phyloP scores from a whole-genome alignment of 2,329 filamentous ascomycete genomes.

The Diaporthe amygdali region DNA sequence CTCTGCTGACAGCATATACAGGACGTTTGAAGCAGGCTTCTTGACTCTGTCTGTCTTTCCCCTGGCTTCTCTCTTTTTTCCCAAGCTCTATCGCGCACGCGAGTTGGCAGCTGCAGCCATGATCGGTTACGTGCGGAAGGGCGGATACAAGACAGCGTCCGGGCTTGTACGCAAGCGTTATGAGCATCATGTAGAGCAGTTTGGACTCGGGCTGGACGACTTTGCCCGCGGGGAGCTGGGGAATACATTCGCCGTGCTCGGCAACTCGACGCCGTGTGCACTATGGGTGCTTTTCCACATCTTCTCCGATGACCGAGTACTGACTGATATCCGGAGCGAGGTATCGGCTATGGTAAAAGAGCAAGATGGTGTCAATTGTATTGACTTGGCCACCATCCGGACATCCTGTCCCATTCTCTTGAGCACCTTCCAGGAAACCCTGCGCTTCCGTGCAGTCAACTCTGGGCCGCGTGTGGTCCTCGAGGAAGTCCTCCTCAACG shows the following conservation, averaged over 20 bases:
- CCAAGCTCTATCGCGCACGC: background rate
- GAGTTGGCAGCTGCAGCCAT: background rate
- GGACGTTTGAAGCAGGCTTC: background rate
- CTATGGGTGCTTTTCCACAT: conserved; percentile 34
- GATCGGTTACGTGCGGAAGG: conserved; percentile 29
- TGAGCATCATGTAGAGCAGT: conserved; percentile 29
- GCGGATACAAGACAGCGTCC: conserved; percentile 31
- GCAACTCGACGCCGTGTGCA: conserved; percentile 30
- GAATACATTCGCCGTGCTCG: conserved; percentile 32
- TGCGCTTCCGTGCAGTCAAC: conserved; percentile 32
- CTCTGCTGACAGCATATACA: background rate
- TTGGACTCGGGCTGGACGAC: conserved; percentile 29
- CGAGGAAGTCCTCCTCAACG: conserved; percentile 31
- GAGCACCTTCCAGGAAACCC: conserved; percentile 34
- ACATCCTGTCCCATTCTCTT: conserved; percentile 33
- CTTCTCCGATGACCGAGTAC: conserved; percentile 28
- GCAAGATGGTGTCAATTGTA: conserved; percentile 14
- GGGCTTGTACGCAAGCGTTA: conserved; percentile 30
- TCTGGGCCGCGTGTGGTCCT: conserved; percentile 30
- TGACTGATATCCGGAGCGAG: conserved; percentile 30
- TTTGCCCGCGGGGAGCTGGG: conserved; percentile 33
- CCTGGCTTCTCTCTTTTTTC: background rate
- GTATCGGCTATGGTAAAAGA: background rate
- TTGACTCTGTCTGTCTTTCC: background rate
- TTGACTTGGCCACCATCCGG: conserved; percentile 31